Percentiles rank a stretch among this genome's conserved stretches.
phyloP scores from a whole-genome alignment of 2,329 filamentous ascomycete genomes.

The Aspergillus caelatus region DNA sequence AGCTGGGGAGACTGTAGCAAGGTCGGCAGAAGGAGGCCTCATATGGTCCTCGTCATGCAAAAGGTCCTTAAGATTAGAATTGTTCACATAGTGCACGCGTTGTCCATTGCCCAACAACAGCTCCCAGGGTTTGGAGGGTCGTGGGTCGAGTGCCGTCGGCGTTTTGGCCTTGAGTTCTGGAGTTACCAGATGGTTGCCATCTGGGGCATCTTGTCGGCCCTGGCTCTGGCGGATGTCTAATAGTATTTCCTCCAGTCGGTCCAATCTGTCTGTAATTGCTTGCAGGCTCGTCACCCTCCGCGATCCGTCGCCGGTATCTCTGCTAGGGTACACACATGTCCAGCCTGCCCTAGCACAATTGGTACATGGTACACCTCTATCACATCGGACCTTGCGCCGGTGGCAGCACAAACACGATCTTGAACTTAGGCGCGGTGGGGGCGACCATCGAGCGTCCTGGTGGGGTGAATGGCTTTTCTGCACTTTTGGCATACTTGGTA shows the following conservation, averaged over 20 bases:
- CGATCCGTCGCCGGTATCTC: not conserved
- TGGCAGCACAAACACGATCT: constrained; percentile 3
- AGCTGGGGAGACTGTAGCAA: too few relatives aligned
- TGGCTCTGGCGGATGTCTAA: not conserved
- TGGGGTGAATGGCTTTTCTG: too few relatives aligned
- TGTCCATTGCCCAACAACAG: not conserved
- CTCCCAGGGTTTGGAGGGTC: not conserved
- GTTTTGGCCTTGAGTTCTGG: not conserved
- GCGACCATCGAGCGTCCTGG: too few relatives aligned
- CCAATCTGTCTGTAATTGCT: not conserved
- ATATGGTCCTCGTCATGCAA: not conserved
- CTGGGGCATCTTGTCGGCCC: too few relatives aligned
- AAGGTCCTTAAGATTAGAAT: not conserved
- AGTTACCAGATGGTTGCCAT: too few relatives aligned
- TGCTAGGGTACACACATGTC: not conserved
- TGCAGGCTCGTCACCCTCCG: not conserved
- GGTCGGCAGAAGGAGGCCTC: too few relatives aligned
- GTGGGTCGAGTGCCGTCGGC: not conserved
- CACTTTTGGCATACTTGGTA: too few relatives aligned
- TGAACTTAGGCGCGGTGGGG: too few relatives aligned
- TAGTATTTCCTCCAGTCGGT: not conserved
- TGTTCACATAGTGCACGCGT: constrained; percentile 2
- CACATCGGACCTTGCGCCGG: constrained; percentile 5
- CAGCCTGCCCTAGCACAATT: constrained; percentile 2
- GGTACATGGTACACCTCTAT: not conserved